Conservation (phyloP, 108 stramenopile species). For the Fistulifera solaris region DNA sequence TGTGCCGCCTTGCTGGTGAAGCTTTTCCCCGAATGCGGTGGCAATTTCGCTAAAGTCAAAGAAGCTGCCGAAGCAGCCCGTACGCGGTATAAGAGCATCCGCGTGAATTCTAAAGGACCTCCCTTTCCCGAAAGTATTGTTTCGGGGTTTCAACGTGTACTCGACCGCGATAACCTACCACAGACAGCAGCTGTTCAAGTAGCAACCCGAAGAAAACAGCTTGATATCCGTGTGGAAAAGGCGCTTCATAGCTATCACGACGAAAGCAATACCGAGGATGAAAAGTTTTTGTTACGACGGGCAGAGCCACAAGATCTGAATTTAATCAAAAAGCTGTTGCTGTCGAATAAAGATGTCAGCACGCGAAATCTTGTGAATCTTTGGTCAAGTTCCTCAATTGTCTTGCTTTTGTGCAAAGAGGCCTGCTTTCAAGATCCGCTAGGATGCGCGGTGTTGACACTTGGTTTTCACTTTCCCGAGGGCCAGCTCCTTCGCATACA, state of each 20-base stretch:
- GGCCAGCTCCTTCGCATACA: constrained; percentile 35
- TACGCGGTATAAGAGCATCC: constrained; percentile 13
- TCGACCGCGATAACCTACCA: constrained; percentile 56
- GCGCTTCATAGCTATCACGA: too few relatives aligned
- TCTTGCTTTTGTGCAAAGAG: constrained; percentile 58
- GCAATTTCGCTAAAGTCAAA: constrained; percentile 67
- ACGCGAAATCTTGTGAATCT: not conserved
- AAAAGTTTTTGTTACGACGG: constrained; percentile 38
- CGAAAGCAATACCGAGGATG: too few relatives aligned
- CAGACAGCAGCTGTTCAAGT: constrained; percentile 25
- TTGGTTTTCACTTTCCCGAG: constrained; percentile 36
- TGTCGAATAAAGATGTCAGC: not conserved
- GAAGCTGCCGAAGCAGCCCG: constrained; percentile 71
- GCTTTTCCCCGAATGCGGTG: constrained; percentile 67
- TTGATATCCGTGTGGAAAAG: too few relatives aligned
- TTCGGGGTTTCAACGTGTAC: not conserved
- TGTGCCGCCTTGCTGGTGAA: constrained; percentile 68
- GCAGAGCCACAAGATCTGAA: constrained; percentile 39
- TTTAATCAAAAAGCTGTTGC: constrained; percentile 33
- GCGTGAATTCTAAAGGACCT: too few relatives aligned
- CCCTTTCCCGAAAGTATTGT: too few relatives aligned
- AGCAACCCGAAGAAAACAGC: constrained; percentile 2
- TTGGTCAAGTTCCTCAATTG: constrained; percentile 19
- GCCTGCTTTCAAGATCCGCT: constrained; percentile 53
- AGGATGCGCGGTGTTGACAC: constrained; percentile 60